Conservation (phyloP, 176 grass and related monocot species). For the Oryza punctata region DNA sequence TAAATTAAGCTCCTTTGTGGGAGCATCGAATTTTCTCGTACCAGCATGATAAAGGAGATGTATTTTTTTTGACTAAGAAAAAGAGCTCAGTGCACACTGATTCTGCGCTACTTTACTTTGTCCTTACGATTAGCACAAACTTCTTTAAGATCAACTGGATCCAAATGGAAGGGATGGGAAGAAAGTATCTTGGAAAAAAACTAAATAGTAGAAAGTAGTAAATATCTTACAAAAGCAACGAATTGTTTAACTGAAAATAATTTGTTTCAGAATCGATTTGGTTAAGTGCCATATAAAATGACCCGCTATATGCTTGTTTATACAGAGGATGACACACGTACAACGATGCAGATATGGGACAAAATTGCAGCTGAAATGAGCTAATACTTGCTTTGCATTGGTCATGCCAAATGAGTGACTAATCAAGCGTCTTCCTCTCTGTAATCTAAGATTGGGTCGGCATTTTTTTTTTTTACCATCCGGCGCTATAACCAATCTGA, state of each 20-base stretch:
- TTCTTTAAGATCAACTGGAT: not conserved
- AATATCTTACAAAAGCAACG: constrained; percentile 11
- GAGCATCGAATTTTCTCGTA: constrained; percentile 34
- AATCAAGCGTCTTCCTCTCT: not conserved
- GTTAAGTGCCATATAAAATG: not conserved
- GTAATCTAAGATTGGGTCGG: not conserved
- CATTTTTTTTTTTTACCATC: not conserved
- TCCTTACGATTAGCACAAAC: not conserved
- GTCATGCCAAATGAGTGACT: not conserved
- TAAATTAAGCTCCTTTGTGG: not conserved
- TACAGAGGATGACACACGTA: not conserved
- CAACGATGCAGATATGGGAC: not conserved
- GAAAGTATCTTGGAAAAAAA: not conserved
- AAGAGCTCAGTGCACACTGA: not conserved
- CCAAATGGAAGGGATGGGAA: not conserved
- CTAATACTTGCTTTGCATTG: not conserved
- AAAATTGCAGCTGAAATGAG: not conserved
- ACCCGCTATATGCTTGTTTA: not conserved
- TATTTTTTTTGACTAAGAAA: not conserved
- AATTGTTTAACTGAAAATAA: not conserved
- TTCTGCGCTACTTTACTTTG: not conserved
- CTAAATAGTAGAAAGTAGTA: not conserved
- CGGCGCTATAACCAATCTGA: not conserved
- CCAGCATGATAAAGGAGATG: not conserved
- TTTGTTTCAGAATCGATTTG: not conserved